Conservation (phyloP, 352 stramenopile species). For the Globisporangium parvum region DNA sequence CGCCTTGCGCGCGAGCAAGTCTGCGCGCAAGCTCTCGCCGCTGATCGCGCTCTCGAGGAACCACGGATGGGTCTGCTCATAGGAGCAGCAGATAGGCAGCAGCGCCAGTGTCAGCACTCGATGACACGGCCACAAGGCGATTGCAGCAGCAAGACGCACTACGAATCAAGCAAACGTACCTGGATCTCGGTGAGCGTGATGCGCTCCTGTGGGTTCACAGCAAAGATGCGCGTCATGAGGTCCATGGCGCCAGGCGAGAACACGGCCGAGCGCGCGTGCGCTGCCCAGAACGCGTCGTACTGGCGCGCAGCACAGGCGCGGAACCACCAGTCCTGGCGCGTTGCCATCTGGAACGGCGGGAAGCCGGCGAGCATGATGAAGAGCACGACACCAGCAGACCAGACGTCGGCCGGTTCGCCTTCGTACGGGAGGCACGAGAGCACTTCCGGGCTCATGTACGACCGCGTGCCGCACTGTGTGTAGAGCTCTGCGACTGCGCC, state of each 20-base stretch:
- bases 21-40: constrained; percentile 33
- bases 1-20: constrained; percentile 54
- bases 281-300: constrained; percentile 78
- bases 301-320: constrained; percentile 60
- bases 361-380: constrained; percentile 93
- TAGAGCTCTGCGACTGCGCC: constrained; percentile 59
- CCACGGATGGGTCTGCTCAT: constrained; percentile 46
- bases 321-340: constrained; percentile 89
- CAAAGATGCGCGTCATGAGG: constrained; percentile 67
- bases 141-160: not conserved
- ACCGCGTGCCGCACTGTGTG: constrained; percentile 87
- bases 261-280: constrained; percentile 56
- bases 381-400: constrained; percentile 89
- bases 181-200: constrained; percentile 80
- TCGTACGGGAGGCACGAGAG: constrained; percentile 80
- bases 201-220: constrained; percentile 59
- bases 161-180: constrained; percentile 12
- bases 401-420: constrained; percentile 85
- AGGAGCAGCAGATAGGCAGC: constrained; percentile 1
- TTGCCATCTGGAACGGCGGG: constrained; percentile 88
- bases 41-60: constrained; percentile 43
- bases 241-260: constrained; percentile 72
- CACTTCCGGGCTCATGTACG: constrained; percentile 93
- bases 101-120: not conserved
- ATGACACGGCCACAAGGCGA: too few relatives aligned